Conservation (phyloP, 345 rosid species). For the Gossypium australe region DNA sequence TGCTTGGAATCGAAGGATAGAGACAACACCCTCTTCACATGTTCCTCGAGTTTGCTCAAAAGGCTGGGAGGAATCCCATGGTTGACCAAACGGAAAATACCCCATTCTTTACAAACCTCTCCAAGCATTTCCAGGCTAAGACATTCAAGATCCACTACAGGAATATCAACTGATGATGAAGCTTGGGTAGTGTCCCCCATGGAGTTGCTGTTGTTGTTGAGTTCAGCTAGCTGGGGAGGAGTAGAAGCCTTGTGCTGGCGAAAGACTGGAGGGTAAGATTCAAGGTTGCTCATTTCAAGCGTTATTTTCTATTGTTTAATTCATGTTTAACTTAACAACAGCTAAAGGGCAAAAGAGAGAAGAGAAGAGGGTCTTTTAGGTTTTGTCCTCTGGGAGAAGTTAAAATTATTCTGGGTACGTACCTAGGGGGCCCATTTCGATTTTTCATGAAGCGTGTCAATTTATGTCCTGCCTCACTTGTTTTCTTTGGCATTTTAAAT, state of each 20-base stretch:
- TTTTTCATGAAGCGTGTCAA: not conserved
- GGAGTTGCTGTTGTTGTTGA: not conserved
- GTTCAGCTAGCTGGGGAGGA: conserved; percentile 12
- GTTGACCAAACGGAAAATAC: conserved; percentile 61
- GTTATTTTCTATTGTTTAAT: not conserved
- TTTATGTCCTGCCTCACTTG: not conserved
- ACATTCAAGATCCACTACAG: conserved; percentile 42
- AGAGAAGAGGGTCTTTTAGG: not conserved
- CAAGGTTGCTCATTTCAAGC: conserved; percentile 23
- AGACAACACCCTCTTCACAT: conserved; percentile 35
- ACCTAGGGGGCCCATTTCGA: not conserved
- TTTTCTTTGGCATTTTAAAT: too few species aligned
- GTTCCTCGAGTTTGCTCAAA: conserved; percentile 33
- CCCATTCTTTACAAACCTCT: conserved; percentile 61
- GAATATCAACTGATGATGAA: conserved; percentile 31
- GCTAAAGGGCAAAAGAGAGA: not conserved
- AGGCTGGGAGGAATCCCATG: conserved; percentile 53
- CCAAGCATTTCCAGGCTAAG: conserved; percentile 32
- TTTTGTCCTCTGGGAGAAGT: not conserved
- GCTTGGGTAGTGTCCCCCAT: conserved; percentile 12
- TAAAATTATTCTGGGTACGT: not conserved
- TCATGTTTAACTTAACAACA: not conserved
- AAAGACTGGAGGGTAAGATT: conserved; percentile 50
- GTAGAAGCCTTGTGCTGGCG: conserved; percentile 12
- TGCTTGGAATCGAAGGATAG: conserved; percentile 50